Base-by-base conservation (phyloP, 352 stramenopile genomes). In the Phytophthora rubi region DNA sequence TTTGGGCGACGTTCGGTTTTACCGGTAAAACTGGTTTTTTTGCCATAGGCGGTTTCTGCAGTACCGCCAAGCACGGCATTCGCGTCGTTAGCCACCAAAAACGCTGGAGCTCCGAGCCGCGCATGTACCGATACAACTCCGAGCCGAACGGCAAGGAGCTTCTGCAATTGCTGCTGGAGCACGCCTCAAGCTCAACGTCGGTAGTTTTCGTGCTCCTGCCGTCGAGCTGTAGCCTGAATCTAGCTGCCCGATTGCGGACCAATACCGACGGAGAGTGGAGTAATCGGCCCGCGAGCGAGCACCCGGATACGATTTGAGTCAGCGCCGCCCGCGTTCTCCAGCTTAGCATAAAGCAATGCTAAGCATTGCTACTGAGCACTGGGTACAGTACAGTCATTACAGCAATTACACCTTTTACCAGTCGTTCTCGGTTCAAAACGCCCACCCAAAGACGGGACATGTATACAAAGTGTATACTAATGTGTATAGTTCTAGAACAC, bases 61-160 rank as follows among this genome's bases (percentile, higher is more conserved):
- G 60, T 66, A 71, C 68, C 68, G 45, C 51, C 15, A 63, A 44
- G 65, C 65, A 72, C 65, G n/a, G 13, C 53, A 10, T 45, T 47
- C 53, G 62, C 45, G 54, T 58, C 48, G 35, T 62, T 49, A 65
- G 54, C 66, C 54, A 70, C 60, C 60, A 68, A 62, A 47, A 58
- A 49, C 30, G 45, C 32, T 6, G 32, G 45, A 39, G 55, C 45
- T 55, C 49, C 21, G 6, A 16, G 18, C 13, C 26, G 26, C 26
- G 26, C 35, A 16, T 42, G 35, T 16, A 13, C 35, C 35, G 4
- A 30, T 30, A 30, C 26, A 30, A 5, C 26, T 30, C 26, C 26
- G 26, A 30, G 26, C 35, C 35, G 9, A 42, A 8, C 35, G 5
- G 35, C 35, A 39, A 12, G 8, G 4, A 39, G 33, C 9, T 39